Evolutionary conservation across 2,329 filamentous ascomycete species (phyloP).

Genomic region (Phialophora tarda): DNA sequence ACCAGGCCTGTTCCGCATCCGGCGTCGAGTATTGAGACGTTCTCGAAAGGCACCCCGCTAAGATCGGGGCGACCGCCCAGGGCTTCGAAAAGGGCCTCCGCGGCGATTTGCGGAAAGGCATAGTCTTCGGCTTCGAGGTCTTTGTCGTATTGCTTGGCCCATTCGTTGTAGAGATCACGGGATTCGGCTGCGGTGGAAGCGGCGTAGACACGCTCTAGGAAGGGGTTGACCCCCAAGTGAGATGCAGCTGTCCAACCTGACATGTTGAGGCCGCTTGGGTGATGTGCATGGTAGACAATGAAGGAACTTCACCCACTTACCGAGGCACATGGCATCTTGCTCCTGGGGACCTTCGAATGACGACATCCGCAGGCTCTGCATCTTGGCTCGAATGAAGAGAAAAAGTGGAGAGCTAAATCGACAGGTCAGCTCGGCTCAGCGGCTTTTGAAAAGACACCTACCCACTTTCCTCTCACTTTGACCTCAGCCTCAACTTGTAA

Average conservation of each 20-base stretch:
- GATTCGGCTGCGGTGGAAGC: constrained; percentile 46
- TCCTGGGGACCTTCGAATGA: not conserved
- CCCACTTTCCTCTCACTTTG: not conserved
- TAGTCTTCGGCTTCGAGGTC: constrained; percentile 51
- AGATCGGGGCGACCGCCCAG: not conserved
- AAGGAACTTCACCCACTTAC: not conserved
- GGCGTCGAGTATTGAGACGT: constrained; percentile 56
- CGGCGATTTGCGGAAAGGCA: constrained; percentile 50
- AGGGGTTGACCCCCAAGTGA: constrained; percentile 35
- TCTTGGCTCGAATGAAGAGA: not conserved
- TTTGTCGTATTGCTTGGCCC: constrained; percentile 53
- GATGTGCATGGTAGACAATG: not conserved
- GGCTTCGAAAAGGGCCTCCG: constrained; percentile 41
- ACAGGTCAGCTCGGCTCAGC: too few species aligned
- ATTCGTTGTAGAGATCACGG: constrained; percentile 53
- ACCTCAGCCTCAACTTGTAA: not conserved
- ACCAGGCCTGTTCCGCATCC: constrained; percentile 64
- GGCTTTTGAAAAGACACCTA: not conserved
- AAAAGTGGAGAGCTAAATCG: not conserved
- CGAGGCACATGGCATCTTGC: not conserved
- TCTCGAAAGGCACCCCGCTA: constrained; percentile 27
- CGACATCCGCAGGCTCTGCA: not conserved
- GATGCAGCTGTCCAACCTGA: constrained; percentile 1
- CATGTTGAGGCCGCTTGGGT: not conserved
- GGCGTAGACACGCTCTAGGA: constrained; percentile 49